Base-by-base conservation (phyloP, 2,329 filamentous ascomycete genomes). In the Ramichloridium luteum region DNA sequence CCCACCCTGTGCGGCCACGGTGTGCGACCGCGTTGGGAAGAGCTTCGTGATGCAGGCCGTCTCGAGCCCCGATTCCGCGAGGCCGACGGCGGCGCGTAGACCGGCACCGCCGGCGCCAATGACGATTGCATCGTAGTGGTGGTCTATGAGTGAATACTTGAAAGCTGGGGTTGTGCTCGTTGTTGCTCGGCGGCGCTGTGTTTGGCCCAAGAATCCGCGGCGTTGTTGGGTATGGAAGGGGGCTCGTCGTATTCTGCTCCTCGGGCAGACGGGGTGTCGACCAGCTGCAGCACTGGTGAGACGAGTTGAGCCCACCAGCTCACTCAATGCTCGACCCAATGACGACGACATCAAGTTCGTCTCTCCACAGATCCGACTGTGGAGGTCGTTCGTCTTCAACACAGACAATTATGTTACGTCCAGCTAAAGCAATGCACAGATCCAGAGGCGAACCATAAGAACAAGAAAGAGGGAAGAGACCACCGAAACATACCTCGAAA, bases 141-240 rank as follows among this genome's bases (percentile, higher is more conserved):
- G 88, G 59, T 94, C 86, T 76, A 94, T 84, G 48, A 94, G 80
- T 28, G 84, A 79, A 60, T 94, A 93, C 62, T 92, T 85, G 14
- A 40, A 34, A 6, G 39, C 30, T 13, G 36, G 23, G 32, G 32
- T 35, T 16, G 48, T 31, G 4, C 45, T 33, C 5, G 46, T 47
- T 5, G 44, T 50, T 28, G 48, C 48, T 37, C 46, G 37, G 27
- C 48, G 36, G 17, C 47, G 44, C 37, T 47, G 44, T 13, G 44
- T 18, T 32, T 47, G 44, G 30, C 40, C 36, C 3, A 50, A 43
- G 25, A 41, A 37, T 17, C 26, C 32, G 28, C 47, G 32, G 18
- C 34, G 33, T 35, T 49, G 46, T 13, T 36, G 32, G 13, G 31
- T 23, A 15, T 20, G 10, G 5, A n/a, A 10, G 27, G 28, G n/a